Conservation (phyloP, 2,329 filamentous ascomycete genomes). For the Aquanectria penicillioides region DNA sequence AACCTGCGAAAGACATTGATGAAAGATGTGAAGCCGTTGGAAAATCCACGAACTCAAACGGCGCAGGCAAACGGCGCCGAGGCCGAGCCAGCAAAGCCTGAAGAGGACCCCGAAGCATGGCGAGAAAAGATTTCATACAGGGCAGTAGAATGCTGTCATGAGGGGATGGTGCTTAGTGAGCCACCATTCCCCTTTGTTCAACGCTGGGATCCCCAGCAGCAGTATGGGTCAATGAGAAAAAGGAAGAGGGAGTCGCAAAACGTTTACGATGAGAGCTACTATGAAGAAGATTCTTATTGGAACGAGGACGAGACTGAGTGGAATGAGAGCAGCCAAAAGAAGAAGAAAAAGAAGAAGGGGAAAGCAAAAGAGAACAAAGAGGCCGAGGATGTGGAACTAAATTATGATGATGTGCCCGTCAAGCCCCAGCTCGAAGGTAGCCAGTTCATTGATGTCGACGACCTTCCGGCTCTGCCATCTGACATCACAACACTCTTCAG, state of each 20-base stretch:
- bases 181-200: conserved; percentile 93
- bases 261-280: conserved; percentile 42
- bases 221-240: conserved; percentile 54
- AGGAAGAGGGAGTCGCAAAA: conserved; percentile 59
- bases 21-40: conserved; percentile 58
- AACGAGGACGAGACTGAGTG: conserved; percentile 41
- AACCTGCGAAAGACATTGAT: conserved; percentile 68
- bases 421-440: conserved; percentile 49
- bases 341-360: conserved; percentile 49
- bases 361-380: conserved; percentile 49
- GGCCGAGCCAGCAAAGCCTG: conserved; percentile 25
- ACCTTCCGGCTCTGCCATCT: conserved; percentile 70
- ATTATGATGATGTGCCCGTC: conserved; percentile 50
- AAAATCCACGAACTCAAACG: conserved; percentile 47
- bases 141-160: conserved; percentile 86
- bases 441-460: conserved; percentile 62
- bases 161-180: conserved; percentile 72
- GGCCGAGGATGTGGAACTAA: conserved; percentile 47
- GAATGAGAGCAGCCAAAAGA: conserved; percentile 47
- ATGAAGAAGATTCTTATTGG: conserved; percentile 41
- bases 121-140: conserved; percentile 76
- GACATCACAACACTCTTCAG: conserved; percentile 64
- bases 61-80: conserved; percentile 20
- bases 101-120: conserved; percentile 72
- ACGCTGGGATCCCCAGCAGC: conserved; percentile 84